These are phyloP conservation scores for Helotiales sp. DNA, from an alignment of 2,329 filamentous ascomycete species.

Conservation along the genomic window DNA sequence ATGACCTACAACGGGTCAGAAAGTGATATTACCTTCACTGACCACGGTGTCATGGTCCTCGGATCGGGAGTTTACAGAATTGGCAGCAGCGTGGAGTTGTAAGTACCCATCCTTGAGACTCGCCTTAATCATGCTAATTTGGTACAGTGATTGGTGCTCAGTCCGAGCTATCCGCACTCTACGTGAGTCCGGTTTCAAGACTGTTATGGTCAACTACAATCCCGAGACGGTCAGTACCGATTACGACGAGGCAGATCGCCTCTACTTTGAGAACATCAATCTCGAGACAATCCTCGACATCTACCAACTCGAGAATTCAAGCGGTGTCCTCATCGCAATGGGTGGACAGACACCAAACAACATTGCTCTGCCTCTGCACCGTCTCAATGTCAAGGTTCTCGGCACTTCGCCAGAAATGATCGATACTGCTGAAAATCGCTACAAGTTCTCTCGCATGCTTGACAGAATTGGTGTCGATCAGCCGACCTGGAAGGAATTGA, in stretches of 20 bases:
- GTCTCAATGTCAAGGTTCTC: constrained; percentile 87
- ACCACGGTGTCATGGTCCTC: constrained; percentile 94
- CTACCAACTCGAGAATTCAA: constrained; percentile 83
- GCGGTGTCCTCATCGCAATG: constrained; percentile 91
- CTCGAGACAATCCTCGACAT: constrained; percentile 91
- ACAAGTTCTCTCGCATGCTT: constrained; percentile 98
- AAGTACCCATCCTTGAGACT: not conserved
- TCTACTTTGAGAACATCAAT: constrained; percentile 97
- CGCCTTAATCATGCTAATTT: not conserved
- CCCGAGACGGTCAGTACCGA: constrained; percentile 90
- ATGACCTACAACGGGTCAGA: constrained; percentile 92
- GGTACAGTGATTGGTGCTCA: constrained; percentile 82
- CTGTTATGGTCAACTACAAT: constrained; percentile 95
- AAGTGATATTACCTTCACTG: constrained; percentile 82
- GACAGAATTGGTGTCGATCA: constrained; percentile 95
- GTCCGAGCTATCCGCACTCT: constrained; percentile 92
- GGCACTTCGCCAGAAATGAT: constrained; percentile 99
- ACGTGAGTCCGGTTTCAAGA: constrained; percentile 83
- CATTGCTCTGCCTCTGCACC: constrained; percentile 87
- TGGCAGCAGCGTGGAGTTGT: constrained; percentile 70
- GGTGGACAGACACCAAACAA: constrained; percentile 98
- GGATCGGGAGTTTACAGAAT: constrained; percentile 70
- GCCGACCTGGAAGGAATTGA: constrained; percentile 97
- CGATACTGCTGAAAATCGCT: constrained; percentile 94
- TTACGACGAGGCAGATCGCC: constrained; percentile 89